A percentile compares a stretch with the other conserved stretches of the same genome.
Conservation (phyloP, 805 yeast genomes). For the Candida montana region DNA sequence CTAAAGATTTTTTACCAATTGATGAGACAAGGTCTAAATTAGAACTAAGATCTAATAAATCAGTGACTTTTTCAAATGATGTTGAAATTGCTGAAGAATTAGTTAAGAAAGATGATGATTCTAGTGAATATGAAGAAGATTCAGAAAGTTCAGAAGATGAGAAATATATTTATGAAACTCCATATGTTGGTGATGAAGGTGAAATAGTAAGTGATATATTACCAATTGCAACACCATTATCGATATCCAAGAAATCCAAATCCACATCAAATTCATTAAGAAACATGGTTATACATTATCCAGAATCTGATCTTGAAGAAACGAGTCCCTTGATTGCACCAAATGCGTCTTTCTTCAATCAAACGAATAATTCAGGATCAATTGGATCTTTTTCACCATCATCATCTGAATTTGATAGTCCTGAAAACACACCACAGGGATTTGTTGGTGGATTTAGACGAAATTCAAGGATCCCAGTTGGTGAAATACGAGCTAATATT, state of each 20-base stretch:
- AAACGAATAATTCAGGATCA: conserved; percentile 31
- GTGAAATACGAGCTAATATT: conserved; percentile 22
- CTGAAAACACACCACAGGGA: conserved; percentile 24
- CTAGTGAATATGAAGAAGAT: conserved; percentile 18
- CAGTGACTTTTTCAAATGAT: conserved; percentile 21
- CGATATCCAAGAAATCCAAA: conserved; percentile 13
- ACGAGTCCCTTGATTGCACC: conserved; percentile 22
- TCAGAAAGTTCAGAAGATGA: conserved; percentile 1
- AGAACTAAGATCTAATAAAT: conserved; percentile 12
- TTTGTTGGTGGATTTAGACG: conserved; percentile 11
- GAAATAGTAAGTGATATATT: conserved; percentile 18
- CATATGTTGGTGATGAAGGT: conserved; percentile 15
- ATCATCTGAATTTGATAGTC: conserved; percentile 40
- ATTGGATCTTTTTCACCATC: conserved; percentile 44
- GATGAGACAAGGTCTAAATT: conserved; percentile 1
- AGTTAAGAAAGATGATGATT: conserved; percentile 11
- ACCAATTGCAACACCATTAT: conserved; percentile 20
- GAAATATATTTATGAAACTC: conserved; percentile 8
- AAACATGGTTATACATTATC: not conserved
- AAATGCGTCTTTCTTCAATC: conserved; percentile 24
- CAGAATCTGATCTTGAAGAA: conserved; percentile 20
- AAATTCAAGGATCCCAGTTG: conserved; percentile 14
- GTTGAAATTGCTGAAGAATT: conserved; percentile 18
- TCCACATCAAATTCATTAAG: not conserved
- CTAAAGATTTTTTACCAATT: conserved; percentile 10